Conservation (phyloP, 2,329 filamentous ascomycete species). For the Aphanocladium album region DNA sequence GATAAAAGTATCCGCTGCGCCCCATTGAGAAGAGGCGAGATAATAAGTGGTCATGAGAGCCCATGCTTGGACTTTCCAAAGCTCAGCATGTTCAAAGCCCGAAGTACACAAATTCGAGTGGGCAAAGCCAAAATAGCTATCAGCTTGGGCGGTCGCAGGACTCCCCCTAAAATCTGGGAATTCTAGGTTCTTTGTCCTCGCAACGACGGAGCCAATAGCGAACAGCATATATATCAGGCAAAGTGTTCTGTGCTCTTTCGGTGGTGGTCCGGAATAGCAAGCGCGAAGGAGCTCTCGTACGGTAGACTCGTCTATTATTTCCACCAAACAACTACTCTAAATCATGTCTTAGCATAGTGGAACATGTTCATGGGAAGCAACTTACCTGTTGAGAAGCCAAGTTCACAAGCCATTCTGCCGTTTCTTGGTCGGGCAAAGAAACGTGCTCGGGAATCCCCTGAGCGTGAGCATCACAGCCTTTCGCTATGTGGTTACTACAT, state of each 20-base stretch:
- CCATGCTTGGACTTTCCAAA: slow-evolving; percentile 61
- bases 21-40: slow-evolving; percentile 56
- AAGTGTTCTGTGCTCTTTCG: slow-evolving; percentile 44
- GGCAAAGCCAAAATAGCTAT: slow-evolving; percentile 58
- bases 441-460: slow-evolving; percentile 49
- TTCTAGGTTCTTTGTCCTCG: neutral
- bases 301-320: slow-evolving; percentile 49
- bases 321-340: slow-evolving; percentile 55
- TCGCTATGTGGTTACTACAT: slow-evolving; percentile 36
- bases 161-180: neutral
- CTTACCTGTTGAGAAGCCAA: neutral
- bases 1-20: slow-evolving; percentile 57
- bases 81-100: slow-evolving; percentile 56
- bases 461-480: neutral
- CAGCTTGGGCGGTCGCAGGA: slow-evolving; percentile 42
- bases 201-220: slow-evolving; percentile 44
- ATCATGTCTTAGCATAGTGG: neutral
- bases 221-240: slow-evolving; percentile 59
- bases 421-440: slow-evolving; percentile 50
- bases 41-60: slow-evolving; percentile 61
- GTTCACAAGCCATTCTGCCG: slow-evolving; percentile 38
- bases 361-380: neutral
- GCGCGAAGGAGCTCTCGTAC: slow-evolving; percentile 46
- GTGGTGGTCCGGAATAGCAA: slow-evolving; percentile 51
- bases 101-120: slow-evolving; percentile 42